phyloP scores from a whole-genome alignment of 306 rosid species.

The Acacia acuminata region DNA sequence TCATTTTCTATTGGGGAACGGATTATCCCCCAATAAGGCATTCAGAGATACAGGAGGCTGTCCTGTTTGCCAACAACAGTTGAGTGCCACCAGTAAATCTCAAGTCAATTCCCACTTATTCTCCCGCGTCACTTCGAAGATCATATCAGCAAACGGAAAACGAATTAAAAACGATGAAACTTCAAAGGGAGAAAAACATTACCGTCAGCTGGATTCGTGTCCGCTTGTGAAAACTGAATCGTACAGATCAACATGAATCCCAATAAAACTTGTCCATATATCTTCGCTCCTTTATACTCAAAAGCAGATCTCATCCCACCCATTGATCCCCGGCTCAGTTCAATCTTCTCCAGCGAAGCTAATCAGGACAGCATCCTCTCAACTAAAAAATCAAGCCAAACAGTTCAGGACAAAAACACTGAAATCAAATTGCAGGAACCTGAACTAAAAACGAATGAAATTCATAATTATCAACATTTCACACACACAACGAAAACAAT shows the following conservation, averaged over 20 bases:
- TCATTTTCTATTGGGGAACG: not conserved
- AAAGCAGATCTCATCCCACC: slow-evolving; percentile 66
- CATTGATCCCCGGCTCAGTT: slow-evolving; percentile 57
- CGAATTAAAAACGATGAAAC: slow-evolving; percentile 30
- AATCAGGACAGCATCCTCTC: slow-evolving; percentile 49
- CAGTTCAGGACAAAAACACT: slow-evolving; percentile 24
- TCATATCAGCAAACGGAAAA: not conserved
- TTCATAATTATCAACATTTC: slow-evolving; percentile 12
- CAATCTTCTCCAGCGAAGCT: slow-evolving; percentile 28
- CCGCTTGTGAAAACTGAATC: slow-evolving; percentile 57
- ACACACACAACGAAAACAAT: not conserved
- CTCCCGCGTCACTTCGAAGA: slow-evolving; percentile 30
- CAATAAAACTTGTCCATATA: slow-evolving; percentile 48
- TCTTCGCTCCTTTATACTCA: slow-evolving; percentile 49
- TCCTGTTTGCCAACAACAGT: slow-evolving; percentile 1
- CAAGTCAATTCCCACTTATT: slow-evolving; percentile 19
- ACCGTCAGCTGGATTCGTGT: slow-evolving; percentile 83
- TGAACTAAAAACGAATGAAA: not conserved
- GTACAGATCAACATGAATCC: slow-evolving; percentile 60
- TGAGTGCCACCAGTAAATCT: slow-evolving; percentile 19
- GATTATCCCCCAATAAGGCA: slow-evolving; percentile 28
- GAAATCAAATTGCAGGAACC: slow-evolving; percentile 15
- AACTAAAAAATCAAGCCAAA: slow-evolving; percentile 35
- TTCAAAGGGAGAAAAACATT: slow-evolving; percentile 34
- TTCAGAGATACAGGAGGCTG: slow-evolving; percentile 13